These are phyloP conservation scores for Talaromyces thailandensis DNA, from an alignment of 495 filamentous ascomycete genomes.

Conservation along the genomic window DNA sequence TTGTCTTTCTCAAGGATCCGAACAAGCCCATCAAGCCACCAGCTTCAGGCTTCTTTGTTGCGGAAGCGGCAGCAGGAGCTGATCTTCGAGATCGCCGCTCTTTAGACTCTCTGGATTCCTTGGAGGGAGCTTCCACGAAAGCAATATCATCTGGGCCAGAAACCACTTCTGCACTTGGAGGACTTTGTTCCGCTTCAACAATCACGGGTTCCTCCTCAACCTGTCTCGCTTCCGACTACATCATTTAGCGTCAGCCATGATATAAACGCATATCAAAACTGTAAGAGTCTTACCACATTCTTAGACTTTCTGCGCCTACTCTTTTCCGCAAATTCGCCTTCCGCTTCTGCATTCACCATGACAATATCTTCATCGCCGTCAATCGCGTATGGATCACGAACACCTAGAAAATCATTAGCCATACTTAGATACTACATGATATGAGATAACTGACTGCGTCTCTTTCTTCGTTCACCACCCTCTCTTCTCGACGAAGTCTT, in stretches of 20 bases:
- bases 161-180: conserved; percentile 25
- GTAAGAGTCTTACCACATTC: conserved; percentile 22
- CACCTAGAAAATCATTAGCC: conserved; percentile 19
- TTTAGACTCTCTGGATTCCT: conserved; percentile 59
- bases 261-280: background rate
- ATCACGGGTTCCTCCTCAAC: conserved; percentile 37
- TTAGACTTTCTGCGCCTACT: conserved; percentile 29
- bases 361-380: conserved; percentile 52
- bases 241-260: background rate
- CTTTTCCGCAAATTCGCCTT: conserved; percentile 27
- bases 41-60: conserved; percentile 31
- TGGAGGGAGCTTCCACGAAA: conserved; percentile 61
- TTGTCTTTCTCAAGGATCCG: conserved; percentile 31
- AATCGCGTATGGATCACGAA: conserved; percentile 49
- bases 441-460: conserved; percentile 24
- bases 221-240: conserved; percentile 12
- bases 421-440: background rate
- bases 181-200: conserved; percentile 34
- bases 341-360: conserved; percentile 41
- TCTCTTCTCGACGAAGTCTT: conserved; percentile 24
- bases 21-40: conserved; percentile 41
- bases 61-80: conserved; percentile 25
- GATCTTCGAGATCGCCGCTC: conserved; percentile 44
- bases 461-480: conserved; percentile 25
- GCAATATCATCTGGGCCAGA: conserved; percentile 57